Base-by-base conservation (phyloP, 2,329 filamentous ascomycete species). In the Eutypa lata region DNA sequence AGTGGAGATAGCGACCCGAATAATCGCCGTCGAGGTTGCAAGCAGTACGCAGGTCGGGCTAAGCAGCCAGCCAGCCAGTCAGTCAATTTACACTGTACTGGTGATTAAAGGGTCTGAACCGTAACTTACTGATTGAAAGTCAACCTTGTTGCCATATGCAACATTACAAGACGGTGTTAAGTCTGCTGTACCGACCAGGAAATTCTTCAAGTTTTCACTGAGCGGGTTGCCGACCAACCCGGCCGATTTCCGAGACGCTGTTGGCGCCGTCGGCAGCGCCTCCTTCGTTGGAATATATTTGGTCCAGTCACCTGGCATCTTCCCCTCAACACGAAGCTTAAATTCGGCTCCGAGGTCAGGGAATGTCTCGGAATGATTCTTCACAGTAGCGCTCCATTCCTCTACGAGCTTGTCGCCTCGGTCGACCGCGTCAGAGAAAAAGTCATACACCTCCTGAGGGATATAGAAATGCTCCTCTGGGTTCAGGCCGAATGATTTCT, bases 1-100 rank as follows among this genome's bases (percentile, higher is more conserved):
- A 84, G 65, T 81, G 81, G 57, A 85, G 78, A 58, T 82, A 84
- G 1, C 81, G 75, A 2, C 81, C 81, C 1, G 71, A 60, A 56
- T 78, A 79, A 65, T 78, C 42, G 42, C 55, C 1, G 45, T 55
- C 55, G 38, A 61, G 56, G 31, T 61, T 61, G 33, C 61, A 60
- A 2, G 58, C 42, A 14, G 63, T 55, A 2, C 51, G 49, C 6
- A 62, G 51, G 16, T 57, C 52, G 7, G 63, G 62, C 62, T 64
- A 19, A 18, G 10, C 2, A 52, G 2, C 2, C 28, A 22, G 21
- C 18, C 18, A n/a, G 14, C 19, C 16, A 21, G 7, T 24, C 16
- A 31, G 11, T 5, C 13, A 10, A 2, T 21, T 37, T 22, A 7
- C 7, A 28, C 3, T 31, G 10, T 21, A 37, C 7, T 37, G 51